Conservation (phyloP, 345 rosid species). For the Alliaria petiolata region DNA sequence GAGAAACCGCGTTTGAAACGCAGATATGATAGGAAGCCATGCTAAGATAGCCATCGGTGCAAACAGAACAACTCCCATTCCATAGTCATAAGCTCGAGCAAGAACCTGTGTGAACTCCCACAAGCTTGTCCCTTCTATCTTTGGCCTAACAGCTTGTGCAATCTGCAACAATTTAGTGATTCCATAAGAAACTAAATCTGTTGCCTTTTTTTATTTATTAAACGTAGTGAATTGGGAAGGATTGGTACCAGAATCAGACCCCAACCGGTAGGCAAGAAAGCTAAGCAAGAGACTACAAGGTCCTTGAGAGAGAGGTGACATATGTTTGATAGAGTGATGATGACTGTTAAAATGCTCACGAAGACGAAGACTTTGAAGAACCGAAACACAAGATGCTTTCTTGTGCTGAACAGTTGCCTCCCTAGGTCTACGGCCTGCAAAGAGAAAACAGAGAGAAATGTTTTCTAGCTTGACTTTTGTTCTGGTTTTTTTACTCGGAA, state of each 20-base stretch:
- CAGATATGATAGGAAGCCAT: conserved; percentile 86
- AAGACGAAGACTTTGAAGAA: conserved; percentile 84
- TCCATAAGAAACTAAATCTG: neutral
- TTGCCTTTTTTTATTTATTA: neutral
- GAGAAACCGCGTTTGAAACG: conserved; percentile 87
- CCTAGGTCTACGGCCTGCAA: conserved; percentile 89
- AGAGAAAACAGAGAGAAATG: neutral
- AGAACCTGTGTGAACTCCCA: conserved; percentile 82
- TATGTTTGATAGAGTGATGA: conserved; percentile 57
- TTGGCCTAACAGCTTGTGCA: conserved; percentile 87
- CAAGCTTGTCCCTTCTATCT: conserved; percentile 58
- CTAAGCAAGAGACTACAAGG: conserved; percentile 73
- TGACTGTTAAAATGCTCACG: conserved; percentile 58
- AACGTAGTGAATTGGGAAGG: neutral
- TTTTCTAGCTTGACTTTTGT: too few species aligned
- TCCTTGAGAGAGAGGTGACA: conserved; percentile 76
- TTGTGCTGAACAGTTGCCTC: conserved; percentile 69
- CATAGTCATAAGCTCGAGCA: conserved; percentile 82
- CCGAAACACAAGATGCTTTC: conserved; percentile 65
- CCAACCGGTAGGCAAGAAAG: conserved; percentile 96
- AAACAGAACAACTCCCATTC: conserved; percentile 84
- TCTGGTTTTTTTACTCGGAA: neutral
- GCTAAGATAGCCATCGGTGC: conserved; percentile 83
- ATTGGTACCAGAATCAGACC: conserved; percentile 75
- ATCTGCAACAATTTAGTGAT: conserved; percentile 38